These are phyloP conservation scores for Emergomyces pasteurianus DNA, from an alignment of 2,329 filamentous ascomycete genomes.

Conservation along the genomic window DNA sequence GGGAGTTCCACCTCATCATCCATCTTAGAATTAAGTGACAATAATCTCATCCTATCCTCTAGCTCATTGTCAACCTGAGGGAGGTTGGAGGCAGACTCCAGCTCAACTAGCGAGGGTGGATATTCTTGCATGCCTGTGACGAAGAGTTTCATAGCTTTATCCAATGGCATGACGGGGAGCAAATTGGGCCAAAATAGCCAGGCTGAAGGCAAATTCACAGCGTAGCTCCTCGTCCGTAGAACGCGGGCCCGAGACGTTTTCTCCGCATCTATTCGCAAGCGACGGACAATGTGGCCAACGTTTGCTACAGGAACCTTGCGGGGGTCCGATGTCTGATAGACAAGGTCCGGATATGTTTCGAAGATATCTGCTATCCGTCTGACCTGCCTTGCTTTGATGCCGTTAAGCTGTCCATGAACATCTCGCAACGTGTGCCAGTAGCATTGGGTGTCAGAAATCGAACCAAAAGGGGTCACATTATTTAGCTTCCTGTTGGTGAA, in stretches of 20 bases:
- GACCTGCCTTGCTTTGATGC: constrained; percentile 8
- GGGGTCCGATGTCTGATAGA: not conserved
- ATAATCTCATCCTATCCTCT: not conserved
- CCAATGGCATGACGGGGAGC: constrained; percentile 7
- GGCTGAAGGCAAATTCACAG: not conserved
- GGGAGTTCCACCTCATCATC: not conserved
- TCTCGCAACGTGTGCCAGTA: not conserved
- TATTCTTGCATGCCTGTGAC: not conserved
- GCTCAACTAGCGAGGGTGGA: not conserved
- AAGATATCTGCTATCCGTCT: constrained; percentile 10
- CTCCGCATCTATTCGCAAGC: not conserved
- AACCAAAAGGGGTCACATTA: not conserved
- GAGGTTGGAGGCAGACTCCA: not conserved
- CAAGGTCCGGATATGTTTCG: constrained; percentile 13
- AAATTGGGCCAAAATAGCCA: constrained; percentile 8
- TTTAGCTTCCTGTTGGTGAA: not conserved
- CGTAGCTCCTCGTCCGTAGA: not conserved
- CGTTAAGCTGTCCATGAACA: constrained; percentile 2
- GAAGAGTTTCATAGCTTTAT: not conserved
- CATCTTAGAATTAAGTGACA: not conserved
- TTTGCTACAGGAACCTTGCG: not conserved
- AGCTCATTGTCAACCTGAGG: too few relatives aligned
- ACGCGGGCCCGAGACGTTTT: not conserved
- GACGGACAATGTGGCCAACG: not conserved
- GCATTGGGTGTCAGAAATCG: not conserved